These are phyloP conservation scores for Aureobasidium sp. DNA, from an alignment of 2,329 filamentous ascomycete species.

Conservation along the genomic window DNA sequence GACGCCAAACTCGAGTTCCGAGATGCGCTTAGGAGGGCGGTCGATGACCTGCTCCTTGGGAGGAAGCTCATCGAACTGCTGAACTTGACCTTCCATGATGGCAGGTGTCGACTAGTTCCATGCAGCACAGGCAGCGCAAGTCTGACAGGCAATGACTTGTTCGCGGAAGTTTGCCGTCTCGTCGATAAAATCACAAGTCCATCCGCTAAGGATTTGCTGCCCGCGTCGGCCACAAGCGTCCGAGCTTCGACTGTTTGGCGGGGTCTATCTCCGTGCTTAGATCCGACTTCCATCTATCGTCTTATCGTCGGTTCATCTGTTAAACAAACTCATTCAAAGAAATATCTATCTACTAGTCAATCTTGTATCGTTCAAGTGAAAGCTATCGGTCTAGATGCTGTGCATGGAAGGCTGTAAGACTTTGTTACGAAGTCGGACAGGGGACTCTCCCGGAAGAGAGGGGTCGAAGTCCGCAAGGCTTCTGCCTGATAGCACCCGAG, in stretches of 20 bases:
- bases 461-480: neutral
- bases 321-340: neutral
- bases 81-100: constrained; percentile 9
- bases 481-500: constrained; percentile 7
- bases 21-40: constrained; percentile 82
- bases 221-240: neutral
- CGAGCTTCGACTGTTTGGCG: neutral
- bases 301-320: neutral
- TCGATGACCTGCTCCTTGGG: constrained; percentile 84
- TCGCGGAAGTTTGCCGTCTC: neutral
- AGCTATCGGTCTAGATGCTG: too few relatives aligned
- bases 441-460: neutral
- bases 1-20: constrained; percentile 88
- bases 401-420: too few relatives aligned
- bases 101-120: constrained; percentile 8
- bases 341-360: neutral
- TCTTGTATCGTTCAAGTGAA: neutral
- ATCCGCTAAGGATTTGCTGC: constrained; percentile 1
- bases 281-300: neutral
- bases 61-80: constrained; percentile 10
- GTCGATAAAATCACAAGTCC: constrained; percentile 3
- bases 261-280: neutral
- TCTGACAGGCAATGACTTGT: neutral
- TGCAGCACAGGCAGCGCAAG: neutral
- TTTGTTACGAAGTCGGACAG: neutral